Percentiles rank a stretch among this genome's conserved stretches.
These are phyloP conservation scores for Cyathus striatus DNA, from an alignment of 768 basidiomycete genomes.

Conservation along the genomic window DNA sequence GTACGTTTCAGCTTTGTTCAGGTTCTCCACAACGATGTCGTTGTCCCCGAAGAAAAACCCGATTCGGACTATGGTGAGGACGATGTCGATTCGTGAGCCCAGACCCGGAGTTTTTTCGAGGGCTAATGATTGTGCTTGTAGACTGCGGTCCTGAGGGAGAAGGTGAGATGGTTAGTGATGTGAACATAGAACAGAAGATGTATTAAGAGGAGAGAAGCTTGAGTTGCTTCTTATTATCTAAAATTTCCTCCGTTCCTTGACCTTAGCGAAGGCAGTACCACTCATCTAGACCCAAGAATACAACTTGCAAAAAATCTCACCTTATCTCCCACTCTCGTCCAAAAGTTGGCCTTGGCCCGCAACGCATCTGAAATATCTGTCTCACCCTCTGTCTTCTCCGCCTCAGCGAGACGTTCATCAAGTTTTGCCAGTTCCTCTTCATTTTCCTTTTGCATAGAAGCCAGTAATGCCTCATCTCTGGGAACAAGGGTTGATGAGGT, in stretches of 20 bases:
- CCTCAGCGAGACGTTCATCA: slow-evolving; percentile 77
- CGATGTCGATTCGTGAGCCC: slow-evolving; percentile 90
- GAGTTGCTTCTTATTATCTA: no score
- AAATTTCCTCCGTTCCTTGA: no score
- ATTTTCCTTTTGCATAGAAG: slow-evolving; percentile 65
- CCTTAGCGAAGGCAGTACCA: not conserved
- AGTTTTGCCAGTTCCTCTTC: slow-evolving; percentile 65
- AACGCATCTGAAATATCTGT: slow-evolving; percentile 89
- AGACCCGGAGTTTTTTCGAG: slow-evolving; percentile 90
- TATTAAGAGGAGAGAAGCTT: no score
- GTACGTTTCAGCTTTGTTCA: slow-evolving; percentile 78
- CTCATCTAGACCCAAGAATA: slow-evolving; percentile 3
- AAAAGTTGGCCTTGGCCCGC: slow-evolving; percentile 76
- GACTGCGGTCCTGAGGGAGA: slow-evolving; percentile 85
- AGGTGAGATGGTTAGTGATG: no score
- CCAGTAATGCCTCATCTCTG: slow-evolving; percentile 47
- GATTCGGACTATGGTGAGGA: slow-evolving; percentile 81
- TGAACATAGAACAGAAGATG: no score
- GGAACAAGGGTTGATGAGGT: slow-evolving; percentile 39
- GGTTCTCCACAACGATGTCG: slow-evolving; percentile 60
- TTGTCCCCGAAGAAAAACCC: slow-evolving; percentile 88
- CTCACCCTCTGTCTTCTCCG: slow-evolving; percentile 88
- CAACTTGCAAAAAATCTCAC: slow-evolving; percentile 32
- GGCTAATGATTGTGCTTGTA: slow-evolving; percentile 78
- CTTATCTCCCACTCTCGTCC: slow-evolving; percentile 87